Evolutionary conservation across 2,329 filamentous ascomycete genomes (phyloP).

Genomic region (Periconia digitata): DNA sequence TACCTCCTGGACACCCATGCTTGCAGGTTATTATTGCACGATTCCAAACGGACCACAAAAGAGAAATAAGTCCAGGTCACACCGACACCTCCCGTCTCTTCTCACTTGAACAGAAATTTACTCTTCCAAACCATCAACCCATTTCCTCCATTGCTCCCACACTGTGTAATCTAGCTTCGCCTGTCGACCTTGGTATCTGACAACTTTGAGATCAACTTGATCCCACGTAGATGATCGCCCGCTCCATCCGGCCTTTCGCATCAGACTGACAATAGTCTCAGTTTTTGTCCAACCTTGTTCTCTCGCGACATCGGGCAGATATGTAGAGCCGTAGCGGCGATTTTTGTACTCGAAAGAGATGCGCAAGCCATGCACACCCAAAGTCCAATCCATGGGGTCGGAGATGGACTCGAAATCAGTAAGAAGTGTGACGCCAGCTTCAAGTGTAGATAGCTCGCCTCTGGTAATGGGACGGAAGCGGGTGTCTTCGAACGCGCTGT

Average conservation of each 20-base stretch:
- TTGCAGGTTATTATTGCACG: conserved; percentile 3
- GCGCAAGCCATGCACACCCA: conserved; percentile 84
- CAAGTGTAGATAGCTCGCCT: conserved; percentile 41
- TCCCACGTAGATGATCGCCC: conserved; percentile 69
- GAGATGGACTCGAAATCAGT: conserved; percentile 79
- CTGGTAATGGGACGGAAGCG: conserved; percentile 61
- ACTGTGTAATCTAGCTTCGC: conserved; percentile 69
- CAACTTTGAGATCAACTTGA: conserved; percentile 75
- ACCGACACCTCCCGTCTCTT: neutral
- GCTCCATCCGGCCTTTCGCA: conserved; percentile 92
- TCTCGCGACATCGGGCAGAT: conserved; percentile 84
- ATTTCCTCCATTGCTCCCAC: conserved; percentile 78
- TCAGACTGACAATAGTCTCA: conserved; percentile 83
- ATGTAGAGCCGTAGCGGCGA: conserved; percentile 79
- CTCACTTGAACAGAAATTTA: neutral
- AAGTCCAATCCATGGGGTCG: conserved; percentile 78
- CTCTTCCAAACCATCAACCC: conserved; percentile 54
- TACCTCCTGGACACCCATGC: conserved; percentile 4
- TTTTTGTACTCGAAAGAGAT: conserved; percentile 79
- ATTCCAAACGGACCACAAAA: neutral
- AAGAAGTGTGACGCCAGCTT: conserved; percentile 70
- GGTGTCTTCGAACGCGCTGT: conserved; percentile 63
- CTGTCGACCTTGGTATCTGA: conserved; percentile 86
- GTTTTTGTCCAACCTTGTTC: conserved; percentile 97
- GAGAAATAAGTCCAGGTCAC: too few relatives aligned